Conservation (phyloP, 148 eudicot genomes). For the Pouteria glomerata region DNA sequence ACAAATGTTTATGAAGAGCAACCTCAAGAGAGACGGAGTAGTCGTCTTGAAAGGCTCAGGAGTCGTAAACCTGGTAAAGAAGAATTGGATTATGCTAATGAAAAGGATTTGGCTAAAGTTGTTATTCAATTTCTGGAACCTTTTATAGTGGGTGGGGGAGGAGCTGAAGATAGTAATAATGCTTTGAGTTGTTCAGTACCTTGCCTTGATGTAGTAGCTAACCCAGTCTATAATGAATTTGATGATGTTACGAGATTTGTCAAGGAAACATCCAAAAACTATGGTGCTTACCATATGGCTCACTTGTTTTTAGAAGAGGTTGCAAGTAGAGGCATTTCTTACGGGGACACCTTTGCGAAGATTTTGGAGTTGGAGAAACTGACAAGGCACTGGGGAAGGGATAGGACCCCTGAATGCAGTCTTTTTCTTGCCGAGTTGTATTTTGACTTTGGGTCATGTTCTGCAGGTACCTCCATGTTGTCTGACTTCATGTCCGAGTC, state of each 20-base stretch:
- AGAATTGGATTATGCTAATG: conserved; percentile 60
- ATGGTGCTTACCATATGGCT: conserved; percentile 74
- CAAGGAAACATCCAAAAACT: conserved; percentile 44
- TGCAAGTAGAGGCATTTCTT: conserved; percentile 41
- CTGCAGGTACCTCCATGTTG: conserved; percentile 40
- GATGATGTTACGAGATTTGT: conserved; percentile 55
- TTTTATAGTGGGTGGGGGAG: conserved; percentile 41
- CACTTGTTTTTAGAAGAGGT: conserved; percentile 83
- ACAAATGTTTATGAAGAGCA: conserved; percentile 52
- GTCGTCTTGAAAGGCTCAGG: conserved; percentile 75
- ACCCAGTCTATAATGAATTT: conserved; percentile 37
- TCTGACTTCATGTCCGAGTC: conserved; percentile 61
- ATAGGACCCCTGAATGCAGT: conserved; percentile 76
- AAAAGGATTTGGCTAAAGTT: conserved; percentile 60
- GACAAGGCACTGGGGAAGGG: conserved; percentile 64
- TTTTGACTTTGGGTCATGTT: conserved; percentile 67
- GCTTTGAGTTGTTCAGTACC: conserved; percentile 25
- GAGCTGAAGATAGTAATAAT: conserved; percentile 34
- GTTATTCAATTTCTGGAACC: conserved; percentile 64
- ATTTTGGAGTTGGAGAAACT: conserved; percentile 83
- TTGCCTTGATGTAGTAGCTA: conserved; percentile 20
- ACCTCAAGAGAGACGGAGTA: conserved; percentile 86
- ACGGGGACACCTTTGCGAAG: conserved; percentile 51
- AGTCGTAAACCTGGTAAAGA: conserved; percentile 88
- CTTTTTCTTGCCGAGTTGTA: conserved; percentile 89